Base-by-base conservation (phyloP, 202 grass and related monocot genomes). In the Schoenoplectus triqueter region DNA sequence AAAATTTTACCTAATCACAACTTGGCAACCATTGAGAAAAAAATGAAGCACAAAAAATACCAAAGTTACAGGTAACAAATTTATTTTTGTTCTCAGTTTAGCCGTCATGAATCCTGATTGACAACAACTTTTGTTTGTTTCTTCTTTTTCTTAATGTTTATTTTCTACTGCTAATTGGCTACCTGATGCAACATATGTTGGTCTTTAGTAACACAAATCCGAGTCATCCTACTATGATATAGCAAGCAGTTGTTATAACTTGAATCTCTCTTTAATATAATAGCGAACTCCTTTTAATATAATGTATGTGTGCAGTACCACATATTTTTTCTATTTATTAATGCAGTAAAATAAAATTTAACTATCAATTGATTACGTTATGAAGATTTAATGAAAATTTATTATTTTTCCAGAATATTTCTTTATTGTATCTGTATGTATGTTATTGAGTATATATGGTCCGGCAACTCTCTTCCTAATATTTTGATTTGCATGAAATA, bases 161-260 rank as follows among this genome's bases (percentile, higher is more conserved):
- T 75, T 76, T 76, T 76, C 48, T 15, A 76, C 19, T 56, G 6
- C 20, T 76, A 11, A 76, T 76, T 76, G 73, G 73, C 10, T 76
- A 76, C 21, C 5, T 76, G 73, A 76, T 55, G 73, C 73, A 76
- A 76, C 50, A 76, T 31, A 31, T 76, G 73, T 56, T 76, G 19
- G 72, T 20, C 50, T 75, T 75, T 55, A 31, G 14, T 75, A 49
- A 75, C 50, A 55, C 72, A 55, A 55, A 55, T 76, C 72, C 50
- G 9, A 10, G 31, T 68, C 65, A 68, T 68, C 9, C 3, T 2
- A 13, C 48, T 55, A 76, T 56, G n/a, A 76, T 76, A 15, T 20
- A 62, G 13, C 54, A 10, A 55, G 49, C 6, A 46, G 45, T 46
- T 7, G 15, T 47, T 65, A 31, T 31, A 65, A 65, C 63, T 31